Percentiles rank a stretch among this genome's conserved stretches.
These are phyloP conservation scores for Fraxinus sp. DNA, from an alignment of 305 asterid species.

Conservation along the genomic window DNA sequence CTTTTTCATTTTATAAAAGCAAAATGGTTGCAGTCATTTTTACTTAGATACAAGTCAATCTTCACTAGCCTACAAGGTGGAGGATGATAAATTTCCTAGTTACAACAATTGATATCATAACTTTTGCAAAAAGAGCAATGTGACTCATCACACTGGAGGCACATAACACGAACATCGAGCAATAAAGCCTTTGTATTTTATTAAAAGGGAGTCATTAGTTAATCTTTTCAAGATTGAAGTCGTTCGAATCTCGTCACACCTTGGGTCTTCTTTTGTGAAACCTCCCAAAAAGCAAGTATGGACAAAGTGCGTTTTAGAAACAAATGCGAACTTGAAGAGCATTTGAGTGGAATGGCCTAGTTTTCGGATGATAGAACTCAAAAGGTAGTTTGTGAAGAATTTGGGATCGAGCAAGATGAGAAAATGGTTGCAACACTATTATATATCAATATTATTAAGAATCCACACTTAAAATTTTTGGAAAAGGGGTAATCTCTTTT, in stretches of 20 bases:
- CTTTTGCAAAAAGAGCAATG: background rate
- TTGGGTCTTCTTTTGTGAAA: background rate
- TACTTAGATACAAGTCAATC: background rate
- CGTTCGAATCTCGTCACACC: background rate
- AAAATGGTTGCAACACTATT: background rate
- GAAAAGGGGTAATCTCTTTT: background rate
- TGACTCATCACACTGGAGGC: background rate
- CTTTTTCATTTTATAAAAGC: background rate
- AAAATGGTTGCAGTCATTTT: background rate
- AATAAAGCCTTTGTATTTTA: background rate
- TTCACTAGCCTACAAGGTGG: background rate
- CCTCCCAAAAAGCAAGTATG: background rate
- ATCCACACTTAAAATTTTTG: background rate
- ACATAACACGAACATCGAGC: background rate
- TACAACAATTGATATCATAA: background rate
- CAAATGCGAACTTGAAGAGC: background rate
- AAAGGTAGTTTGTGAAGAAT: background rate
- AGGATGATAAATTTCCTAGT: background rate
- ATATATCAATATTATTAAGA: background rate
- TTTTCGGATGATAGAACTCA: background rate
- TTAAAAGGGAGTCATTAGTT: background rate
- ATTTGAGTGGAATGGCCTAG: background rate
- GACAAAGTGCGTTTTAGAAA: background rate
- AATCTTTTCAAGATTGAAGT: background rate
- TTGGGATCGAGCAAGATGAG: background rate